Percentiles rank a stretch among this genome's conserved stretches.
Evolutionary conservation across 768 basidiomycete species (phyloP).

Genomic region (Guyanaporus albipodus): DNA sequence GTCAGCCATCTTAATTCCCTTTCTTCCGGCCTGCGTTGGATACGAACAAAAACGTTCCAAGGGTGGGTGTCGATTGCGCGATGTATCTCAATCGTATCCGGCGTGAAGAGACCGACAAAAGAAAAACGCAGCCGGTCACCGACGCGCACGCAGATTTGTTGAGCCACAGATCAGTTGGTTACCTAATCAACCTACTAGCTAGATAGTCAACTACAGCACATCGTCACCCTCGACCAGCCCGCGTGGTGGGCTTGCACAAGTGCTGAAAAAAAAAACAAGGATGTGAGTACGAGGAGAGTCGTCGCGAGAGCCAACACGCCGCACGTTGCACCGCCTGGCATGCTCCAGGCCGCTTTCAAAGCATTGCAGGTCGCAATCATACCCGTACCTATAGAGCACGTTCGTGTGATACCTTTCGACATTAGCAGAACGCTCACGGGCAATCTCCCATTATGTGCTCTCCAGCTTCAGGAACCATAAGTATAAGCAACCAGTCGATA

Average conservation of each 20-base stretch:
- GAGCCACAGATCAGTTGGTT: neutral
- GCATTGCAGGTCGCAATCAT: constrained; percentile 1
- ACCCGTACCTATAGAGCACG: neutral
- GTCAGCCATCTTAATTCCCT: constrained; percentile 8
- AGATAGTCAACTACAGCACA: too few relatives aligned
- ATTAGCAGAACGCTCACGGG: too few relatives aligned
- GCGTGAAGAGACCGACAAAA: neutral
- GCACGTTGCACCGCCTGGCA: constrained; percentile 2
- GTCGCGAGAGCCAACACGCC: too few relatives aligned
- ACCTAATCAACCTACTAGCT: constrained; percentile 18
- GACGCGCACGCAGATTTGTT: neutral
- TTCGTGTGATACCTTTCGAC: too few relatives aligned
- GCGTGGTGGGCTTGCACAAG: too few relatives aligned
- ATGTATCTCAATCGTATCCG: too few relatives aligned
- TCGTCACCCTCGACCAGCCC: too few relatives aligned
- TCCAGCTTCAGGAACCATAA: neutral
- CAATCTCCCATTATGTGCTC: neutral
- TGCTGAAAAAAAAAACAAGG: too few relatives aligned
- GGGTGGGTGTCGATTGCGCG: neutral
- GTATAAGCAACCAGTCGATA: neutral
- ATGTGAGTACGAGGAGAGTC: too few relatives aligned
- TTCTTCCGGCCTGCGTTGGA: too few relatives aligned
- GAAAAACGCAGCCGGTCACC: neutral
- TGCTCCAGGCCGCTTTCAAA: neutral
- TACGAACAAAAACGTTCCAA: neutral